Evolutionary conservation across 208 protist genomes (phyloP), one percentile per base, ranked within the genome.

Genomic region (Paratrypanosoma confusum): DNA sequence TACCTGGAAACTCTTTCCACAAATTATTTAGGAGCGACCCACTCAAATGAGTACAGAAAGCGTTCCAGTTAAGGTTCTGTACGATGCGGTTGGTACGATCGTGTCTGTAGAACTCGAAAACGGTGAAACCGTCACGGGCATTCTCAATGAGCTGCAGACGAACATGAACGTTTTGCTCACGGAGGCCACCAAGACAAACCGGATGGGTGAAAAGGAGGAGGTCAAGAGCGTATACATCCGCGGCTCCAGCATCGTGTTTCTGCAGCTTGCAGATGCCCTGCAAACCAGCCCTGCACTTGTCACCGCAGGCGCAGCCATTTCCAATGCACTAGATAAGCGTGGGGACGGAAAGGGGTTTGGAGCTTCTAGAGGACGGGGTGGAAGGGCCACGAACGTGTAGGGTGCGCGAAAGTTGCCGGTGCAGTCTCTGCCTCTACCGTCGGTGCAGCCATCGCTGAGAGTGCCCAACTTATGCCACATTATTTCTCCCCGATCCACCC

Each of bases 61-160:
- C 38, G 85, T 97, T 32, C 89, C 88, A 16, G 52, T 97, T 13
- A 97, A 96, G 61, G 65, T 97, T 27, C 72, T 97, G 16, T 88
- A 84, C 40, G 92, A 97, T 61, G 75, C 90, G 3, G 59, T 90
- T 16, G 81, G 84, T 40, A 81, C 83, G 11, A 67, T 72, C 13
- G 65, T 97, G 5, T 88, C 89, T 4, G 50, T 96, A 28, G 92
- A 97, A 57, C 53, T 96, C 11, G 75, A 60, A 27, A 93, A 78
- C 2, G 90, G 92, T 18, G 90, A 96, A 53, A 45, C 94, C 0
- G 95, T 92, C 56, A 70, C 74, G 10, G 93, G 93, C 32, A 84
- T 67, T 0, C 45, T 97, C 6, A 63, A 57, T 16, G 80, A 93
- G 27, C 49, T 86, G 22, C 75, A 96, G 73, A 78, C 93, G 27